phyloP scores from a whole-genome alignment of 1,284 basidiomycete species.

The Ceratobasidium sp. region DNA sequence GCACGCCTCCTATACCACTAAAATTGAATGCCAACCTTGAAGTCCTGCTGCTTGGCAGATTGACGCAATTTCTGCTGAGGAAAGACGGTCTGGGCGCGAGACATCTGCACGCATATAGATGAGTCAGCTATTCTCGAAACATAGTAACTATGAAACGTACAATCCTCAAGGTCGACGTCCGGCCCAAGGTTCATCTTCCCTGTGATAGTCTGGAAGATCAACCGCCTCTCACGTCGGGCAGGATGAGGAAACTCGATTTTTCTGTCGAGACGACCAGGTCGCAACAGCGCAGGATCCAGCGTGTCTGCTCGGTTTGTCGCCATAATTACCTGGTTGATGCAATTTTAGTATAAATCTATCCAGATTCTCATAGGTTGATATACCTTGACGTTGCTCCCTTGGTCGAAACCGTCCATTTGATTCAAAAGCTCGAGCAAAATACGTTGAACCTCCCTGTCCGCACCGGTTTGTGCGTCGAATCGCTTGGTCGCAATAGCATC shows the following conservation, averaged over 20 bases:
- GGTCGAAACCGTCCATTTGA: constrained; percentile 99
- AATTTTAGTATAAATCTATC: neutral
- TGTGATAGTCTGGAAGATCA: constrained; percentile 99
- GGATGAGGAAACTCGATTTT: constrained; percentile 99
- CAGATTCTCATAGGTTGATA: constrained; percentile 36
- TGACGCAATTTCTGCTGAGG: constrained; percentile 93
- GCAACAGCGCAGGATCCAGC: constrained; percentile 93
- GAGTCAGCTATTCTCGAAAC: neutral
- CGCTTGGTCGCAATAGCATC: constrained; percentile 99
- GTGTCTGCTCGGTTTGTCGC: constrained; percentile 97
- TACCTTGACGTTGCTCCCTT: constrained; percentile 98
- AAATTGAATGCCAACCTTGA: constrained; percentile 69
- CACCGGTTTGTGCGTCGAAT: constrained; percentile 99
- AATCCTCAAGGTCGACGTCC: constrained; percentile 98
- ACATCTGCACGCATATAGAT: constrained; percentile 68
- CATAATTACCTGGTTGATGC: constrained; percentile 84
- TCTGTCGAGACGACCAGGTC: constrained; percentile 96
- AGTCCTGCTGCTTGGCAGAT: constrained; percentile 98
- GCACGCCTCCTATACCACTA: neutral
- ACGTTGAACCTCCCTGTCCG: constrained; percentile 98
- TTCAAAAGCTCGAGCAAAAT: constrained; percentile 98
- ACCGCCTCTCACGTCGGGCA: constrained; percentile 91
- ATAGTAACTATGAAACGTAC: constrained; percentile 57
- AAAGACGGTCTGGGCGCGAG: constrained; percentile 93
- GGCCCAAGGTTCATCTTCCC: constrained; percentile 98